Evolutionary conservation across 192 early-diverging fungal genomes (phyloP).

Genomic region (Coemansia sp.): DNA sequence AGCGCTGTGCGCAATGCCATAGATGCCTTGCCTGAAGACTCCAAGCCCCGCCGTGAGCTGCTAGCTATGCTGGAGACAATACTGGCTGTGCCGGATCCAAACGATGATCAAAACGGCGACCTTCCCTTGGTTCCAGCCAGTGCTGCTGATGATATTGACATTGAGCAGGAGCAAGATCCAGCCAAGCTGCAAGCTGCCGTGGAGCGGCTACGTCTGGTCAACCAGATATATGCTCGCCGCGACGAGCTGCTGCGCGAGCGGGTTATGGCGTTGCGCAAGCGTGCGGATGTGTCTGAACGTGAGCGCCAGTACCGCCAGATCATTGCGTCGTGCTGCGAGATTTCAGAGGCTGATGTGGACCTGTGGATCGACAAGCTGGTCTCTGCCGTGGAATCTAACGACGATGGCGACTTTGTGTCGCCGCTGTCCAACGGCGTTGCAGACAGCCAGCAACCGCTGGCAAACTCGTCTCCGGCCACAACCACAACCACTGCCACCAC

Average conservation of each 20-base stretch:
- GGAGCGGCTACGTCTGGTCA: constrained; percentile 39
- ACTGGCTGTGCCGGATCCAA: constrained; percentile 10
- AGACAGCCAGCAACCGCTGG: too few relatives aligned
- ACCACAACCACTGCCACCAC: too few relatives aligned
- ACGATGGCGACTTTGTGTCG: constrained; percentile 11
- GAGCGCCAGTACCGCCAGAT: constrained; percentile 80
- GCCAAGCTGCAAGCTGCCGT: constrained; percentile 26
- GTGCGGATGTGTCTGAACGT: constrained; percentile 57
- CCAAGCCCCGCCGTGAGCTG: constrained; percentile 30
- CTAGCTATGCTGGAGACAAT: constrained; percentile 26
- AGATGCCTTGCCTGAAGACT: constrained; percentile 21
- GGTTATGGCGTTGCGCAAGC: constrained; percentile 52
- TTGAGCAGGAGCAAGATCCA: constrained; percentile 31
- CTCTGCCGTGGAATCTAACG: constrained; percentile 66
- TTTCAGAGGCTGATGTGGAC: constrained; percentile 75
- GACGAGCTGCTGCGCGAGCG: constrained; percentile 58
- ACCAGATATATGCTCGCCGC: constrained; percentile 46
- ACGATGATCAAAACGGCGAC: constrained; percentile 8
- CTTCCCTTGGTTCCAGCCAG: constrained; percentile 18
- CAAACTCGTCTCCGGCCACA: too few relatives aligned
- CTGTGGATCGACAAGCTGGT: constrained; percentile 71
- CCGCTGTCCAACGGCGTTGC: not conserved
- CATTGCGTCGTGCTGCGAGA: constrained; percentile 81
- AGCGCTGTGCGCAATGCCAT: constrained; percentile 42
- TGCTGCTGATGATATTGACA: constrained; percentile 6